Evolutionary conservation across 108 stramenopile genomes (phyloP).

Genomic region (Mayamaea pseudoterrestris): DNA sequence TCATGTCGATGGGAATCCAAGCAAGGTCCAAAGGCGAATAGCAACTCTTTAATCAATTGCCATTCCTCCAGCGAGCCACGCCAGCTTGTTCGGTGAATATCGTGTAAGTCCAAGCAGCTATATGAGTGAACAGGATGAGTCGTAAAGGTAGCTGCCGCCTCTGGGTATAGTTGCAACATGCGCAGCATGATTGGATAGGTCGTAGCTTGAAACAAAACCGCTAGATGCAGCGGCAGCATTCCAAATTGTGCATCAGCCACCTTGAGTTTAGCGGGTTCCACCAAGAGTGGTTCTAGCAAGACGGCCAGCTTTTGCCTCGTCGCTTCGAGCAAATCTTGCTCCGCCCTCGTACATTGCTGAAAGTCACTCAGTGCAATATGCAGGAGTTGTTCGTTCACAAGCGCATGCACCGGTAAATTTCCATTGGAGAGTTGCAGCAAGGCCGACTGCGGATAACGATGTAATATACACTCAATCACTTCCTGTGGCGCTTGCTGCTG

Average conservation of each 20-base stretch:
- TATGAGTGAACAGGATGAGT: constrained; percentile 16
- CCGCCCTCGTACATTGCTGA: no score
- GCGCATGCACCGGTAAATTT: constrained; percentile 27
- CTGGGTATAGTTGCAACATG: constrained; percentile 25
- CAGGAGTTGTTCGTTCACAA: constrained; percentile 14
- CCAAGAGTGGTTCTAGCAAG: constrained; percentile 18
- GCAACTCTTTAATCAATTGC: constrained; percentile 21
- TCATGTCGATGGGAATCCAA: constrained; percentile 17
- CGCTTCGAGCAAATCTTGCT: constrained; percentile 13
- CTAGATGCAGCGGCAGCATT: constrained; percentile 39
- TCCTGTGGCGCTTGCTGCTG: constrained; percentile 38
- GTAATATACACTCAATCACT: constrained; percentile 30
- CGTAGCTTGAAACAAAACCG: constrained; percentile 21
- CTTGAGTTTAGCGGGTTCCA: constrained; percentile 8
- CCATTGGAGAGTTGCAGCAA: constrained; percentile 15
- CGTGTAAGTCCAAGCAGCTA: constrained; percentile 30
- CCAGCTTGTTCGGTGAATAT: constrained; percentile 7
- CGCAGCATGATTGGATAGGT: constrained; percentile 18
- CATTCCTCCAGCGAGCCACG: constrained; percentile 14
- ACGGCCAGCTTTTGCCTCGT: constrained; percentile 18
- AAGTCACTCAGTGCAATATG: constrained; percentile 6
- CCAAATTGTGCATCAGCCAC: constrained; percentile 21
- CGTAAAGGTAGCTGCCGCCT: constrained; percentile 16
- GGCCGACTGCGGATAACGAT: constrained; percentile 38
- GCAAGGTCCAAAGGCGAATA: constrained; percentile 27